phyloP scores from a whole-genome alignment of 148 eudicot genomes.

The Pouteria glomerata region DNA sequence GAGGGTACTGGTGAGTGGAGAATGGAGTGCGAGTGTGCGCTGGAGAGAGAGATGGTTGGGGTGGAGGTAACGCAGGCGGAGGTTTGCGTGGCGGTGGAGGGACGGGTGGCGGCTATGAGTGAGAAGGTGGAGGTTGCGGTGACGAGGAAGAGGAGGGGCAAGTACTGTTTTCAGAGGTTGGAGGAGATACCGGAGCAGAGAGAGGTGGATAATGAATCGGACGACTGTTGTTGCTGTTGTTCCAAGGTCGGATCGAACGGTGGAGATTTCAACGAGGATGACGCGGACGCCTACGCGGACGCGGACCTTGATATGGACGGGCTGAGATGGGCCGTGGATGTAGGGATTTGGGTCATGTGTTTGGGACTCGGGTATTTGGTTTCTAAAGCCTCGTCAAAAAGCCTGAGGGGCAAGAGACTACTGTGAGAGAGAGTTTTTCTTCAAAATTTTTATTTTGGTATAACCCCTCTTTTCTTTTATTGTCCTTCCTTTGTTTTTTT shows the following conservation, averaged over 20 bases:
- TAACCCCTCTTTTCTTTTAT: too few species aligned
- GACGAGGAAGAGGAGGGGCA: conserved; percentile 23
- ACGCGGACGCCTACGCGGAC: neutral
- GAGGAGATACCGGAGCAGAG: conserved; percentile 62
- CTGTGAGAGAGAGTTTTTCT: neutral
- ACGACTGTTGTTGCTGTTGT: conserved; percentile 6
- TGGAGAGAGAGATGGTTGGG: conserved; percentile 22
- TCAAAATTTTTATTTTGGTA: too few species aligned
- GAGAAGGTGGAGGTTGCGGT: conserved; percentile 34
- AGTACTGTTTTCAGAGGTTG: conserved; percentile 21
- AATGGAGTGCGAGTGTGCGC: conserved; percentile 36
- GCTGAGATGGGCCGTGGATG: conserved; percentile 57
- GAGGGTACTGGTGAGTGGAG: conserved; percentile 30
- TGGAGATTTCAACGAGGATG: conserved; percentile 10
- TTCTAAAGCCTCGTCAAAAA: conserved; percentile 43
- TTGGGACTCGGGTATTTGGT: conserved; percentile 63
- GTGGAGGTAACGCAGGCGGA: conserved; percentile 25
- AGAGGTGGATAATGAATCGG: conserved; percentile 29
- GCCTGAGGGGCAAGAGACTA: conserved; percentile 20
- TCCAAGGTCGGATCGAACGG: conserved; percentile 11
- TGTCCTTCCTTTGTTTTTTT: too few species aligned
- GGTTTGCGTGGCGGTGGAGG: conserved; percentile 32
- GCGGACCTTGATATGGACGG: conserved; percentile 30
- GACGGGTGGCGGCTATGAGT: conserved; percentile 15
- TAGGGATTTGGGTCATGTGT: conserved; percentile 64